Conservation (phyloP, 495 filamentous ascomycete genomes). For the Cudoniella acicularis region DNA sequence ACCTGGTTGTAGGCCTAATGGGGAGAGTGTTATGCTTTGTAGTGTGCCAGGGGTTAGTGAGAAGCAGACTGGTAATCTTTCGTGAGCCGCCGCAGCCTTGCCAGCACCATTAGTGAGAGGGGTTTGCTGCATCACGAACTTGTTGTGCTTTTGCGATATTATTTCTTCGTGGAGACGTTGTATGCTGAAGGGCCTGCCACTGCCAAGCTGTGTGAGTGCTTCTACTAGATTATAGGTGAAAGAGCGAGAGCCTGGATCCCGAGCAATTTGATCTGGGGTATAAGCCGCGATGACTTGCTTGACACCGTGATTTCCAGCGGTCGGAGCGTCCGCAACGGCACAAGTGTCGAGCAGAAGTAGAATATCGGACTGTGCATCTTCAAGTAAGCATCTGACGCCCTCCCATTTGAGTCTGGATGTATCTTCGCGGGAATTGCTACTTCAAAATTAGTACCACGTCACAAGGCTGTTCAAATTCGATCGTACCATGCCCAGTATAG, state of each 20-base stretch:
- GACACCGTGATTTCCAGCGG: constrained; percentile 39
- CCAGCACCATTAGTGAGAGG: constrained; percentile 39
- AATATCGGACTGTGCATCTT: constrained; percentile 29
- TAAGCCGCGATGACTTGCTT: constrained; percentile 55
- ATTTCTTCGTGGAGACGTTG: constrained; percentile 50
- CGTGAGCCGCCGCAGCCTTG: constrained; percentile 31
- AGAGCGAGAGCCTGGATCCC: constrained; percentile 41
- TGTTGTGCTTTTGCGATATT: constrained; percentile 29
- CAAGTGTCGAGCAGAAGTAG: constrained; percentile 26
- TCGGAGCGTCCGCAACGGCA: constrained; percentile 36
- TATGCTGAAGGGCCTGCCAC: constrained; percentile 43
- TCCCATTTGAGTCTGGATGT: constrained; percentile 28
- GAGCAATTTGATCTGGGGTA: constrained; percentile 41
- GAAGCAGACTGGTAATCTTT: constrained; percentile 44
- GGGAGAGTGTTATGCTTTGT: constrained; percentile 41
- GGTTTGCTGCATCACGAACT: constrained; percentile 29
- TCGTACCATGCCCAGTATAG: constrained; percentile 55
- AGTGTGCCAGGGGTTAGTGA: constrained; percentile 44
- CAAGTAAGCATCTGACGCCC: constrained; percentile 22
- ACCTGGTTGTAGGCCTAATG: constrained; percentile 30
- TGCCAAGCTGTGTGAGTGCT: constrained; percentile 41
- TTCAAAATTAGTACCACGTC: constrained; percentile 12
- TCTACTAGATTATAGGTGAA: constrained; percentile 48
- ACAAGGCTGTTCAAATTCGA: constrained; percentile 6
- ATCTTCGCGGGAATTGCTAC: constrained; percentile 26